Conservation (phyloP, 2,329 filamentous ascomycete genomes). For the Didymellaceae sp. region DNA sequence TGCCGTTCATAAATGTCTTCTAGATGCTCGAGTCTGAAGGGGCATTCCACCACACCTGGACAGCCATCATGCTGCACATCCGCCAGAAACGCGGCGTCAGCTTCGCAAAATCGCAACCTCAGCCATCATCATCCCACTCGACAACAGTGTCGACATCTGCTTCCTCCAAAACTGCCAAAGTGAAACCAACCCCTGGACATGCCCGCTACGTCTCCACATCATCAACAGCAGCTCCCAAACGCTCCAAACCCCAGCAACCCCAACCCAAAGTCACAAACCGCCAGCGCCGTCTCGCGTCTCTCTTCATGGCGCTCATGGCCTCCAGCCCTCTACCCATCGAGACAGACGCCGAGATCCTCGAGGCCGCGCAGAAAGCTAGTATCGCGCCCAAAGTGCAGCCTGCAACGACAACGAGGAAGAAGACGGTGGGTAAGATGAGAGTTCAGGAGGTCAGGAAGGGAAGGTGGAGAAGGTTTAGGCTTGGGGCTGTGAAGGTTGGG, state of each 20-base stretch:
- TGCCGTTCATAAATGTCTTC: slow-evolving; percentile 16
- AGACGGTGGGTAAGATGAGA: not conserved
- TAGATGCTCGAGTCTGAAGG: not conserved
- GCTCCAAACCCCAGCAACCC: not conserved
- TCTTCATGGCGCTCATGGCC: slow-evolving; percentile 26
- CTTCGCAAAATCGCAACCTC: slow-evolving; percentile 1
- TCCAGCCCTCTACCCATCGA: slow-evolving; percentile 26
- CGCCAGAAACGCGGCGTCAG: slow-evolving; percentile 8
- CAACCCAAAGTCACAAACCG: slow-evolving; percentile 15
- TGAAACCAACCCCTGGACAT: not conserved
- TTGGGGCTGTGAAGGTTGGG: slow-evolving; percentile 16
- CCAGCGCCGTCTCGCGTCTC: slow-evolving; percentile 23
- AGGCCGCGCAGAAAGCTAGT: slow-evolving; percentile 21
- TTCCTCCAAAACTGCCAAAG: not conserved
- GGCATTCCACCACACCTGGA: not conserved
- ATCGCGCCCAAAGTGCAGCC: slow-evolving; percentile 10
- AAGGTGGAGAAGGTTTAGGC: slow-evolving; percentile 24
- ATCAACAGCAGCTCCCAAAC: not conserved
- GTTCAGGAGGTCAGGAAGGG: slow-evolving; percentile 18
- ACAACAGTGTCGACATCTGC: not conserved
- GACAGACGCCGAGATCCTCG: slow-evolving; percentile 24
- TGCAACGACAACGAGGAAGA: not conserved
- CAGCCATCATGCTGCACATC: slow-evolving; percentile 2
- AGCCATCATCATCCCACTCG: not conserved
- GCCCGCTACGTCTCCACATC: slow-evolving; percentile 2